Evolutionary conservation across 1,139 yeast genomes (phyloP).

Genomic region (Saccharomyces hybrid): DNA sequence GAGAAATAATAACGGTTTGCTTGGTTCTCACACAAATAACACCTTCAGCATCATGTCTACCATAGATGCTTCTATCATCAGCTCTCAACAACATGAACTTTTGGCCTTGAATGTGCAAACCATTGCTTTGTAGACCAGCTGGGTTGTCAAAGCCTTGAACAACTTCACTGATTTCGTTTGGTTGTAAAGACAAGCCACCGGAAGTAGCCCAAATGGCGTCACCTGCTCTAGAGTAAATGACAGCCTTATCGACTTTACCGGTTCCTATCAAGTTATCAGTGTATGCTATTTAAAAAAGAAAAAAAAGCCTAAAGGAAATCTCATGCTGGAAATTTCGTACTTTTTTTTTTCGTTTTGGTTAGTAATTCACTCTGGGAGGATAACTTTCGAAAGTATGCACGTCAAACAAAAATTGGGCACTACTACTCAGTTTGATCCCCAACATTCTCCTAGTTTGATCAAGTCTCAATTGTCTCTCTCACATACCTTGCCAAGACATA

Average conservation of each 20-base stretch:
- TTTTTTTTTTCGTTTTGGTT: background rate
- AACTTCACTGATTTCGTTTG: slow-evolving; percentile 63
- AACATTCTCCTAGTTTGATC: background rate
- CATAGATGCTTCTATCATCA: slow-evolving; percentile 89
- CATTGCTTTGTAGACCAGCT: slow-evolving; percentile 68
- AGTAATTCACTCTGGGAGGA: background rate
- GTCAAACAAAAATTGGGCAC: background rate
- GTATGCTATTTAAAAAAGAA: slow-evolving; percentile 46
- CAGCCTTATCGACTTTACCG: slow-evolving; percentile 85
- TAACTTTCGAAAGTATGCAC: background rate
- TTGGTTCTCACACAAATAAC: slow-evolving; percentile 85
- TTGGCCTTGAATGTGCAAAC: slow-evolving; percentile 76
- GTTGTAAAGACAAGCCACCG: slow-evolving; percentile 57
- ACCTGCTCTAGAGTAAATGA: slow-evolving; percentile 89
- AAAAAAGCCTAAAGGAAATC: slow-evolving; percentile 3
- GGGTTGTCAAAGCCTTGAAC: slow-evolving; percentile 81
- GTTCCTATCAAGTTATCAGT: slow-evolving; percentile 86
- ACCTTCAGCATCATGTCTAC: slow-evolving; percentile 83
- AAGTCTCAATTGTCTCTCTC: slow-evolving; percentile 1
- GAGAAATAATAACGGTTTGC: slow-evolving; percentile 87
- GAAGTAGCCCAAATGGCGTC: slow-evolving; percentile 93
- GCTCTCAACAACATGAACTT: slow-evolving; percentile 87
- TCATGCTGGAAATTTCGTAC: slow-evolving; percentile 25
- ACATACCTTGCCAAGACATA: slow-evolving; percentile 41
- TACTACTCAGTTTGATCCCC: too few species aligned